A percentile compares a stretch with the other conserved stretches of the same genome.
phyloP scores from a whole-genome alignment of 2,329 filamentous ascomycete species.

The Aspergillus ochraceus region DNA sequence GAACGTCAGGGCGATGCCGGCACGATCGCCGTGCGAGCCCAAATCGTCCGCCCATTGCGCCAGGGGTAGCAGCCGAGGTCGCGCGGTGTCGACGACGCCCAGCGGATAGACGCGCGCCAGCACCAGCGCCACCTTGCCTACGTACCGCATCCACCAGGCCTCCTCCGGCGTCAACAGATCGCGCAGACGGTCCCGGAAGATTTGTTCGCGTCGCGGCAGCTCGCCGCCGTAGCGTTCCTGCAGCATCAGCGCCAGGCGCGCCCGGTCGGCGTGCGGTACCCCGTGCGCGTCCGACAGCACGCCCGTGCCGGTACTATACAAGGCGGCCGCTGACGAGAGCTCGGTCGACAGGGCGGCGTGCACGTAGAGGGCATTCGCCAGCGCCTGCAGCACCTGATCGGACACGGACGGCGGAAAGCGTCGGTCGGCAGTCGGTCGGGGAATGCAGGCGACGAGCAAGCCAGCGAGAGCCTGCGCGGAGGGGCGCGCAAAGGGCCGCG shows the following conservation, averaged over 20 bases:
- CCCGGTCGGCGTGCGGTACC: conserved; percentile 34
- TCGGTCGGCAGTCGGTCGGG: conserved; percentile 27
- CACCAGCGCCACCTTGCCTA: conserved; percentile 32
- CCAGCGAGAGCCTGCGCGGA: conserved; percentile 49
- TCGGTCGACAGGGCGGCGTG: conserved; percentile 35
- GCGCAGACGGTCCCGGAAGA: conserved; percentile 28
- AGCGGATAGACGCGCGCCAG: conserved; percentile 33
- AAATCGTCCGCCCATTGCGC: conserved; percentile 31
- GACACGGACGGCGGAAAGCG: conserved; percentile 27
- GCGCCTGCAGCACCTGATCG: conserved; percentile 28
- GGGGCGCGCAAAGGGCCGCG: conserved; percentile 48
- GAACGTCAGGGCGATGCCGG: conserved; percentile 30
- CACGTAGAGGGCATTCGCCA: conserved; percentile 35
- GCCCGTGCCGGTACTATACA: conserved; percentile 35
- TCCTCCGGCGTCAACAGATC: conserved; percentile 32
- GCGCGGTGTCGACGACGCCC: conserved; percentile 26
- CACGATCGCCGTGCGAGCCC: conserved; percentile 33
- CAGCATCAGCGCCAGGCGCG: conserved; percentile 34
- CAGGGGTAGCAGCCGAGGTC: conserved; percentile 26
- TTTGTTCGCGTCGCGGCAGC: conserved; percentile 34
- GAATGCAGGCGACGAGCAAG: conserved; percentile 51
- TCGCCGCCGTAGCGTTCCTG: conserved; percentile 35
- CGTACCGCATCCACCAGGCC: conserved; percentile 36
- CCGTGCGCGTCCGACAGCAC: conserved; percentile 35
- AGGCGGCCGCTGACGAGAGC: conserved; percentile 29